Conservation (phyloP, 1,139 yeast species). For the Arxiozyma slooffiae region DNA sequence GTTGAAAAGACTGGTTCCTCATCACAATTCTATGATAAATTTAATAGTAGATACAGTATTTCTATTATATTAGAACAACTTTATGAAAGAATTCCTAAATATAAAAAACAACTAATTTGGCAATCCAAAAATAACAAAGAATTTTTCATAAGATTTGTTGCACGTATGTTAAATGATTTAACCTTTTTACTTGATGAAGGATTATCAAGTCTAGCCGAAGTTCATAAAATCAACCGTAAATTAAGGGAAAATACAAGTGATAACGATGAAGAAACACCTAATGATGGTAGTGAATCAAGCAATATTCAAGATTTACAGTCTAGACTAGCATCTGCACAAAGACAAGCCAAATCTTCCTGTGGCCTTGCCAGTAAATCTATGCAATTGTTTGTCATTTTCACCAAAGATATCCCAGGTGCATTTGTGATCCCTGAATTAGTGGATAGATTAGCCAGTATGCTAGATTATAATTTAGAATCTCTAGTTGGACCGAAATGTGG, state of each 20-base stretch:
- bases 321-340: slow-evolving; percentile 54
- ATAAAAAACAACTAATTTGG: slow-evolving; percentile 55
- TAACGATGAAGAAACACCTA: not conserved
- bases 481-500: slow-evolving; percentile 93
- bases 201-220: slow-evolving; percentile 62
- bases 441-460: slow-evolving; percentile 89
- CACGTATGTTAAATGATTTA: slow-evolving; percentile 88
- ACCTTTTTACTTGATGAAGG: slow-evolving; percentile 90
- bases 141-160: slow-evolving; percentile 84
- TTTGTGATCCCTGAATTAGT: slow-evolving; percentile 85
- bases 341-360: slow-evolving; percentile 72
- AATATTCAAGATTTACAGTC: slow-evolving; percentile 47
- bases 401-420: slow-evolving; percentile 77
- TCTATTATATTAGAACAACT: slow-evolving; percentile 73
- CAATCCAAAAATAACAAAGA: slow-evolving; percentile 62
- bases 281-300: slow-evolving; percentile 28
- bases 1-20: slow-evolving; percentile 95
- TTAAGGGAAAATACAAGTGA: slow-evolving; percentile 22
- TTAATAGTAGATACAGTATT: slow-evolving; percentile 80
- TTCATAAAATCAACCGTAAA: slow-evolving; percentile 66
- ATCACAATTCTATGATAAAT: slow-evolving; percentile 91
- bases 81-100: slow-evolving; percentile 59
- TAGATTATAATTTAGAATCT: slow-evolving; percentile 80
- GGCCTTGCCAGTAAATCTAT: slow-evolving; percentile 79
- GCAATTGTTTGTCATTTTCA: slow-evolving; percentile 66